Percentiles rank a stretch among this genome's conserved stretches.
Conservation (phyloP, 768 basidiomycete species). For the Cytidiella melzeri region DNA sequence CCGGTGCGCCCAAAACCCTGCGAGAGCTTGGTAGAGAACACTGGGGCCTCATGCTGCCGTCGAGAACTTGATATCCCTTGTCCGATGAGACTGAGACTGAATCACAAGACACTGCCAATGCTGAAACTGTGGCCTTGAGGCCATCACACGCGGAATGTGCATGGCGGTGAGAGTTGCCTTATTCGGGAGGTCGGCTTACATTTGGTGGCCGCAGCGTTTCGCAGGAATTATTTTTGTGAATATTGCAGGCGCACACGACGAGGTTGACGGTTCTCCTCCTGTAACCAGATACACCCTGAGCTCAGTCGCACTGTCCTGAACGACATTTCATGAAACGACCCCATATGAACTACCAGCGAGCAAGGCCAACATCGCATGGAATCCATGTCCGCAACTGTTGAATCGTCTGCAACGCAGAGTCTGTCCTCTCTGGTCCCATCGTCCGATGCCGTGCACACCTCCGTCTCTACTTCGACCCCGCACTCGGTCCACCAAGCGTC, state of each 20-base stretch:
- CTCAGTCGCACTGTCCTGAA: neutral
- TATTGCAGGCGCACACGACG: too few relatives aligned
- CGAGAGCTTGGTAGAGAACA: too few relatives aligned
- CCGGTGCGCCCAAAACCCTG: too few relatives aligned
- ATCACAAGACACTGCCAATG: too few relatives aligned
- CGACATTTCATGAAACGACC: neutral
- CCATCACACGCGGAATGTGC: too few relatives aligned
- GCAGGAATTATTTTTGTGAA: too few relatives aligned
- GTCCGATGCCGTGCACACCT: constrained; percentile 11
- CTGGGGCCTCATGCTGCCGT: neutral
- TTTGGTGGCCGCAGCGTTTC: too few relatives aligned
- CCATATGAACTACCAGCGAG: constrained; percentile 9
- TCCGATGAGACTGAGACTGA: too few relatives aligned
- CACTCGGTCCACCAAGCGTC: constrained; percentile 11
- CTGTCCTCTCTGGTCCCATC: constrained; percentile 20
- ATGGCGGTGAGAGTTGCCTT: too few relatives aligned
- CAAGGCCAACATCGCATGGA: constrained; percentile 6
- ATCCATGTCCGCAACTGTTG: constrained; percentile 5
- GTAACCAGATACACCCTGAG: neutral
- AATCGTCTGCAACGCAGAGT: constrained; percentile 3
- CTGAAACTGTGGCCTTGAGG: too few relatives aligned
- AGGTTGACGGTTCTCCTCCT: too few relatives aligned
- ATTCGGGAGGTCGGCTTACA: too few relatives aligned
- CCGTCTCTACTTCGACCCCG: constrained; percentile 17
- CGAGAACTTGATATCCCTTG: neutral